These are phyloP conservation scores for Chrysosporium queenslandicum DNA, from an alignment of 2,329 filamentous ascomycete genomes.

Conservation along the genomic window DNA sequence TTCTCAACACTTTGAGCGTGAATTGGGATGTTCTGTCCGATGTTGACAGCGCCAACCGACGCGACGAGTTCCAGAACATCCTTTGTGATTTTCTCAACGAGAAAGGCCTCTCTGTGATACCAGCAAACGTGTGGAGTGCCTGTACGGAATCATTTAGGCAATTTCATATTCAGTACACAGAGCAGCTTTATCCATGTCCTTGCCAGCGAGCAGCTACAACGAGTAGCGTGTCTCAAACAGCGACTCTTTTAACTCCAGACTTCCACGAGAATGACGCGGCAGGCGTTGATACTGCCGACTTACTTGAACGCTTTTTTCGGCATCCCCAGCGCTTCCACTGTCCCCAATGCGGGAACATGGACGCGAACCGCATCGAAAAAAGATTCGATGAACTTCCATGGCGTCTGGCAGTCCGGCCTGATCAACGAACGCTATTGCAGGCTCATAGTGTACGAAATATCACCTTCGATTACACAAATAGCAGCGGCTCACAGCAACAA, in stretches of 20 bases:
- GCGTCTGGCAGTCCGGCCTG: conserved; percentile 24
- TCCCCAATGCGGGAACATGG: neutral
- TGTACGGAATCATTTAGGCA: conserved; percentile 10
- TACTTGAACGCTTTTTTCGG: conserved; percentile 20
- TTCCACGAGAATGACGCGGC: conserved; percentile 13
- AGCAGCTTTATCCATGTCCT: neutral
- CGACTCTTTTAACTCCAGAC: conserved; percentile 15
- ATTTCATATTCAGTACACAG: conserved; percentile 10
- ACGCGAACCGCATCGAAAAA: conserved; percentile 12
- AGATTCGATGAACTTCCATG: conserved; percentile 22
- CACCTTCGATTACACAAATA: conserved; percentile 21
- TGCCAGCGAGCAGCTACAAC: neutral
- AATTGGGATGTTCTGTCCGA: conserved; percentile 10
- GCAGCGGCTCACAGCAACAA: conserved; percentile 10
- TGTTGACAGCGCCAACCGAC: neutral
- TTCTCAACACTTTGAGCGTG: conserved; percentile 4
- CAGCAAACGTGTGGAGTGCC: conserved; percentile 8
- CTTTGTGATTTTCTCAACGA: neutral
- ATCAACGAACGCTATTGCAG: conserved; percentile 12
- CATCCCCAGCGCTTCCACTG: neutral
- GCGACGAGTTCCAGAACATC: conserved; percentile 1
- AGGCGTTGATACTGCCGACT: conserved; percentile 18
- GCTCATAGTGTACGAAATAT: conserved; percentile 24
- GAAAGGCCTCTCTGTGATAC: neutral
- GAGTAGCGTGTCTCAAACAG: neutral